phyloP scores from a whole-genome alignment of 2,329 filamentous ascomycete species.

The Didymella segeticola region DNA sequence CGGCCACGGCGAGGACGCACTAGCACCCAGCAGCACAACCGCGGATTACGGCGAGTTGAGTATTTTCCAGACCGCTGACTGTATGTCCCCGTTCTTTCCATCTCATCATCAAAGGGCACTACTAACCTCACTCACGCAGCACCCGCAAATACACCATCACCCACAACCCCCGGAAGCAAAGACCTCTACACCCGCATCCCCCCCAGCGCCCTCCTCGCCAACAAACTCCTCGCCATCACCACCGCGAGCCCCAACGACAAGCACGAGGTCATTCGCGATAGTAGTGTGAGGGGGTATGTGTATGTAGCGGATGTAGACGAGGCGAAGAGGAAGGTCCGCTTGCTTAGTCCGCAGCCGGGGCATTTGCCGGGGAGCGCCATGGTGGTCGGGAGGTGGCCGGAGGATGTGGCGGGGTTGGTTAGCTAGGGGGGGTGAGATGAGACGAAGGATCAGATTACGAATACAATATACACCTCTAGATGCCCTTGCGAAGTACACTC shows the following conservation, averaged over 20 bases:
- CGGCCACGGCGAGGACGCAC: conserved; percentile 70
- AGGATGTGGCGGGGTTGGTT: conserved; percentile 79
- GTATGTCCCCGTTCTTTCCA: conserved; percentile 43
- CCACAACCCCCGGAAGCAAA: conserved; percentile 48
- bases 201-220: conserved; percentile 72
- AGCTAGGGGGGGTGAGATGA: conserved; percentile 21
- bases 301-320: conserved; percentile 93
- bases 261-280: conserved; percentile 75
- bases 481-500: no score
- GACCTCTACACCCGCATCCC: conserved; percentile 67
- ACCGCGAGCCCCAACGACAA: conserved; percentile 74
- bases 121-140: no score
- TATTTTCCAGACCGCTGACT: conserved; percentile 73
- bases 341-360: conserved; percentile 84
- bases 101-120: background rate
- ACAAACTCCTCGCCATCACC: conserved; percentile 85
- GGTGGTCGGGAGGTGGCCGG: conserved; percentile 86
- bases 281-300: conserved; percentile 88
- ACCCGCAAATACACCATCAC: no score
- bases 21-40: conserved; percentile 87
- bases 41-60: conserved; percentile 77
- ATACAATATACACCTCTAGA: no score
- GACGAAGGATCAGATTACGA: no score
- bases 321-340: conserved; percentile 77
- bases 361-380: conserved; percentile 80